phyloP scores from a whole-genome alignment of 2,329 filamentous ascomycete species.

The Thermothelomyces thermophilus region DNA sequence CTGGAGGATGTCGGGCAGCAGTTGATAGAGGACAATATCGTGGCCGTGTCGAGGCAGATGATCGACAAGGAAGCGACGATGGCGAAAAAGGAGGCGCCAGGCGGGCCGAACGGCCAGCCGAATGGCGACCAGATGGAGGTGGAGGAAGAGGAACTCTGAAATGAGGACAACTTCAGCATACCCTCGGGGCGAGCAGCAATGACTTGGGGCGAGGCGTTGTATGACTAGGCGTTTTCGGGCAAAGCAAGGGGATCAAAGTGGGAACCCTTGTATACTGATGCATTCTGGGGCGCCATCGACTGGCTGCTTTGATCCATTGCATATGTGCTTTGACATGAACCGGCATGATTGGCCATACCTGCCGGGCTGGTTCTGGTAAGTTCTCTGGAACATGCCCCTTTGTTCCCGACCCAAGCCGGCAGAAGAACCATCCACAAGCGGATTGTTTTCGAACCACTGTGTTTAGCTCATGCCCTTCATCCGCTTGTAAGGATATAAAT shows the following conservation, averaged over 20 bases:
- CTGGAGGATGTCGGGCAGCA: constrained; percentile 93
- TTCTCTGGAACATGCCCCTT: constrained; percentile 1
- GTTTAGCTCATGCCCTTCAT: too few relatives aligned
- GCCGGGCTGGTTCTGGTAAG: neutral
- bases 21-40: constrained; percentile 98
- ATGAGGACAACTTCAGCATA: constrained; percentile 11
- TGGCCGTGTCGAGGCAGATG: constrained; percentile 97
- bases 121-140: constrained; percentile 62
- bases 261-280: constrained; percentile 16
- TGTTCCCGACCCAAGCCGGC: neutral
- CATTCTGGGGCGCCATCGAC: constrained; percentile 1
- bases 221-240: constrained; percentile 25
- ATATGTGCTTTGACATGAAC: neutral
- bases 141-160: constrained; percentile 47
- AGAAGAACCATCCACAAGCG: neutral
- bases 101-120: constrained; percentile 41
- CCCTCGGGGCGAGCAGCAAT: constrained; percentile 8
- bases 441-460: neutral
- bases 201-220: constrained; percentile 23
- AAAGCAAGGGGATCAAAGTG: constrained; percentile 19
- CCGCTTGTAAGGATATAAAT: too few relatives aligned
- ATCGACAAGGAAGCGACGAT: constrained; percentile 98
- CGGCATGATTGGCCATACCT: neutral
- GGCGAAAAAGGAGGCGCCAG: constrained; percentile 58
- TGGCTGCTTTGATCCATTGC: neutral